Percentiles rank a stretch among this genome's conserved stretches.
Evolutionary conservation across 768 basidiomycete genomes (phyloP).

Genomic region (Trametes cubensis): DNA sequence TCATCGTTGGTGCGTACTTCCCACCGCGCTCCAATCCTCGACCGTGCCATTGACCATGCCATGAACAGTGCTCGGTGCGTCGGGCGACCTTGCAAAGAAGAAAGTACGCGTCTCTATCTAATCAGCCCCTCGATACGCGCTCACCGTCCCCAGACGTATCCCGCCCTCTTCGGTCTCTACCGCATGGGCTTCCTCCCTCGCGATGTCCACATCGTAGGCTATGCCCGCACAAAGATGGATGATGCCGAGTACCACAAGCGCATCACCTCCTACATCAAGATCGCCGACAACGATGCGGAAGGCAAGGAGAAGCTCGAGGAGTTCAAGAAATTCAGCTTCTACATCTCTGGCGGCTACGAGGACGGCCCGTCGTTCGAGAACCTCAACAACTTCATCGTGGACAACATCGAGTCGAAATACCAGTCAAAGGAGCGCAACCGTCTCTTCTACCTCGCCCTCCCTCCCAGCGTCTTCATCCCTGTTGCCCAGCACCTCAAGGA

Average conservation of each 20-base stretch:
- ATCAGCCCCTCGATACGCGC: slow-evolving; percentile 19
- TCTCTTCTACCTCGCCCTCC: slow-evolving; percentile 95
- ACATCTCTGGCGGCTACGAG: slow-evolving; percentile 89
- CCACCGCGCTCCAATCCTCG: background rate
- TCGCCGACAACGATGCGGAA: slow-evolving; percentile 60
- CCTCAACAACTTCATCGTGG: slow-evolving; percentile 74
- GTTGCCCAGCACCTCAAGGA: slow-evolving; percentile 84
- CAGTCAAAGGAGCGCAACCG: slow-evolving; percentile 69
- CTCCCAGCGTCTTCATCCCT: slow-evolving; percentile 93
- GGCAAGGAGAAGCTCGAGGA: slow-evolving; percentile 67
- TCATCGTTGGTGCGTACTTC: slow-evolving; percentile 74
- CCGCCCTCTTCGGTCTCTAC: slow-evolving; percentile 91
- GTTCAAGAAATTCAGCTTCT: slow-evolving; percentile 81
- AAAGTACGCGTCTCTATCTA: slow-evolving; percentile 56
- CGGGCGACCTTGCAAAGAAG: slow-evolving; percentile 98
- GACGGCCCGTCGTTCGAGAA: slow-evolving; percentile 76
- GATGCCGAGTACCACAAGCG: slow-evolving; percentile 82
- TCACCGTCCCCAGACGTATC: slow-evolving; percentile 70
- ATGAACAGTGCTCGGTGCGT: slow-evolving; percentile 83
- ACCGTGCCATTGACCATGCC: background rate
- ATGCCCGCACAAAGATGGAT: slow-evolving; percentile 96
- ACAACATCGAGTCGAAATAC: slow-evolving; percentile 70
- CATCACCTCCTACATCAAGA: slow-evolving; percentile 84
- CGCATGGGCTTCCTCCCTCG: slow-evolving; percentile 77
- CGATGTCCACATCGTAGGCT: slow-evolving; percentile 89